These are phyloP conservation scores for Septoria petroselini DNA, from an alignment of 2,329 filamentous ascomycete genomes.

Conservation along the genomic window DNA sequence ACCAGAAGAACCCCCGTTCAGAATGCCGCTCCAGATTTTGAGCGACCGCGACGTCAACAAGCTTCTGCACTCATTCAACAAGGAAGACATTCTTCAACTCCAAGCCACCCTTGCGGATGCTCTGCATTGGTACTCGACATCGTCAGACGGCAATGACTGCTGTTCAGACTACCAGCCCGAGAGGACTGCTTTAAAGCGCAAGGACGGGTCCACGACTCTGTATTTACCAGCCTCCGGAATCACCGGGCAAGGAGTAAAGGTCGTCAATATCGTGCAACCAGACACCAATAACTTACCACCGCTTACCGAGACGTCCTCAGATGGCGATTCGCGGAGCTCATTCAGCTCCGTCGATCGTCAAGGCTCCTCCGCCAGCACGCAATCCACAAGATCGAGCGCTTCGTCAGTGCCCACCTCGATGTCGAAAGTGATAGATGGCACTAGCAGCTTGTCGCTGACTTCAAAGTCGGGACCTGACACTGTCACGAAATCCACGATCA, in stretches of 20 bases:
- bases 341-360: conserved; percentile 29
- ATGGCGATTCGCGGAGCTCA: conserved; percentile 31
- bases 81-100: conserved; percentile 56
- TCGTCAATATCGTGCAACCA: conserved; percentile 54
- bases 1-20: not conserved
- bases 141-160: conserved; percentile 56
- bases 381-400: conserved; percentile 32
- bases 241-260: conserved; percentile 61
- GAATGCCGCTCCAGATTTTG: conserved; percentile 61
- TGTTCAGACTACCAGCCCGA: conserved; percentile 61
- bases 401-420: conserved; percentile 23
- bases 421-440: conserved; percentile 28
- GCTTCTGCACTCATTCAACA: conserved; percentile 55
- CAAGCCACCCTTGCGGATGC: conserved; percentile 59
- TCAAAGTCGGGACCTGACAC: conserved; percentile 31
- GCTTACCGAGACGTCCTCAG: conserved; percentile 30
- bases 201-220: conserved; percentile 60
- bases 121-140: conserved; percentile 63
- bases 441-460: conserved; percentile 28
- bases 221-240: conserved; percentile 66
- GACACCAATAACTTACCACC: conserved; percentile 29
- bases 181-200: conserved; percentile 58
- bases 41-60: conserved; percentile 55
- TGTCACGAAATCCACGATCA: conserved; percentile 43
- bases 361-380: conserved; percentile 31